phyloP scores from a whole-genome alignment of 2,329 filamentous ascomycete genomes.

The Fusarium equiseti region DNA sequence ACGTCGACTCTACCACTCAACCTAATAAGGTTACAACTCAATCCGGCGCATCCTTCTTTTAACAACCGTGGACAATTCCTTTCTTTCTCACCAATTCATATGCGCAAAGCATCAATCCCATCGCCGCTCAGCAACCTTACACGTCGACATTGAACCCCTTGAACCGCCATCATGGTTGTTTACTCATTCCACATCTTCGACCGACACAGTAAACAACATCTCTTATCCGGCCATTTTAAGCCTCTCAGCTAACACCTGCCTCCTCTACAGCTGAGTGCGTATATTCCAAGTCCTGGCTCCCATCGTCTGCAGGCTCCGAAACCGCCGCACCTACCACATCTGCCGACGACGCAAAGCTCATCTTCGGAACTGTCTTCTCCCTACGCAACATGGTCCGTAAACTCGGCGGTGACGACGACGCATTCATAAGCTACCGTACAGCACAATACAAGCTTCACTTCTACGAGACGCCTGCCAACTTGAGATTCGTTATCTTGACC shows the following conservation, averaged over 20 bases:
- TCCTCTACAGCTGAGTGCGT: conserved; percentile 89
- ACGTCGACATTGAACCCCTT: conserved; percentile 14
- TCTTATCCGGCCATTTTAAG: neutral
- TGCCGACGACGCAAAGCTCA: conserved; percentile 91
- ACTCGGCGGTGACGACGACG: conserved; percentile 92
- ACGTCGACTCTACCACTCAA: neutral
- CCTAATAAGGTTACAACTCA: neutral
- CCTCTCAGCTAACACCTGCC: conserved; percentile 28
- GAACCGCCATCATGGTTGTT: conserved; percentile 77
- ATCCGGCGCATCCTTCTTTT: neutral
- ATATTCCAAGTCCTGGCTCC: conserved; percentile 89
- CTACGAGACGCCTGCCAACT: conserved; percentile 96
- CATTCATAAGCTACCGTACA: conserved; percentile 93
- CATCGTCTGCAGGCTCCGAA: conserved; percentile 54
- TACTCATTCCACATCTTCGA: conserved; percentile 99
- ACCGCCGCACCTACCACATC: conserved; percentile 48
- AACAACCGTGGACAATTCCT: neutral
- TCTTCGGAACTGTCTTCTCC: conserved; percentile 97
- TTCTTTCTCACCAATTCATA: neutral
- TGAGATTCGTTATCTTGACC: conserved; percentile 97
- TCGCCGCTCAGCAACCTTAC: neutral
- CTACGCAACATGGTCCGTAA: conserved; percentile 97
- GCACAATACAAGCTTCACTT: conserved; percentile 98
- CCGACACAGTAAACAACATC: conserved; percentile 82
- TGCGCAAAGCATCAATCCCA: neutral